Percentiles rank a stretch among this genome's conserved stretches.
Evolutionary conservation across 148 eudicot species (phyloP).

Genomic region (Diospyros lotus): DNA sequence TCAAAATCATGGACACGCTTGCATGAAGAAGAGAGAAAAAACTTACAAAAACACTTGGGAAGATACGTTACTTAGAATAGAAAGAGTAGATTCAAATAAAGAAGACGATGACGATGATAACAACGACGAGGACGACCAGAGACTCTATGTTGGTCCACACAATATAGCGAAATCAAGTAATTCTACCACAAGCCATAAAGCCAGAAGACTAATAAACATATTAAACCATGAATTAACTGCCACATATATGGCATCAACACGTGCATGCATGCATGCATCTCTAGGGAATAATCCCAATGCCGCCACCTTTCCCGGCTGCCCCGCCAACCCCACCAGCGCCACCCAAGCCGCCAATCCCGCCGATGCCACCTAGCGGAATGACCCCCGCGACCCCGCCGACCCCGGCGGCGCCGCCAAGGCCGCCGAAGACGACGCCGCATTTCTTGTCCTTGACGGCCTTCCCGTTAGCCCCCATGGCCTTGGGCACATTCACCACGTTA

Average conservation of each 20-base stretch:
- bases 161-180: background rate
- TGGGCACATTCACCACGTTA: conserved; percentile 5
- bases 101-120: too few relatives aligned
- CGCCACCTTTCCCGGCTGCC: conserved; percentile 4
- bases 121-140: too few relatives aligned
- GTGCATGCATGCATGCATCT: background rate
- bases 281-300: background rate
- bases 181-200: background rate
- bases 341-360: conserved; percentile 30
- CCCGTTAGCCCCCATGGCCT: conserved; percentile 17
- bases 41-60: too few relatives aligned
- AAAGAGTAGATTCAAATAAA: too few relatives aligned
- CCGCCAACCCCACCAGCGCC: conserved; percentile 22
- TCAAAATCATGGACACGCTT: too few relatives aligned
- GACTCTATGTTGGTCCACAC: background rate
- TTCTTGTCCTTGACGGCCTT: conserved; percentile 14
- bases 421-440: conserved; percentile 30
- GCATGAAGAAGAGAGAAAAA: too few relatives aligned
- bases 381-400: conserved; percentile 39
- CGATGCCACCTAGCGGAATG: conserved; percentile 36
- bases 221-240: background rate
- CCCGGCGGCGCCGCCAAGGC: conserved; percentile 51
- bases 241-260: background rate
- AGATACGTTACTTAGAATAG: too few relatives aligned
- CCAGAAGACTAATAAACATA: background rate